Base-by-base conservation (phyloP, 2,329 filamentous ascomycete genomes). In the Pleomassaria siparia region DNA sequence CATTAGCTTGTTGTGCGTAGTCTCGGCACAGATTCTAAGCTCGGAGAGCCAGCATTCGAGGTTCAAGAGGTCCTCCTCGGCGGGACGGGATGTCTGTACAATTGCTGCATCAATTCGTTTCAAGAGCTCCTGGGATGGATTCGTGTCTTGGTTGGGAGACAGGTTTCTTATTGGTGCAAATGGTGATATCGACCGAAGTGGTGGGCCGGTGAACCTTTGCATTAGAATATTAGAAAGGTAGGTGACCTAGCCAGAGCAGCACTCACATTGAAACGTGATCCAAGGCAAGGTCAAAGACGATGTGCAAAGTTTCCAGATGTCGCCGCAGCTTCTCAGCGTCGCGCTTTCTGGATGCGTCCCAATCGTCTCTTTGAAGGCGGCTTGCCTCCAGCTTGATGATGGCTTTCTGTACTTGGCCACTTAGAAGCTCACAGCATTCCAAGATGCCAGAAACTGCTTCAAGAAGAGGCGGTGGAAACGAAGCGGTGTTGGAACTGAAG, bases 211-310 rank as follows among this genome's bases (percentile, higher is more conserved):
- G 11, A 37, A 37, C 13, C 35, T 37, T 21, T 18, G 13, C 29
- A 6, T 11, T n/a, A 32, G n/a, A 10, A 7, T 2, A 12, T 37
- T n/a, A 37, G 12, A 13, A 4, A 22, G 7, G 35, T 13, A 22
- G 35, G 13, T 7, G 13, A 20, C 4, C 8, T 5, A n/a, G 15
- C 39, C 3, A n/a, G 20, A 37, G 11, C n/a, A 40, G 3, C 9
- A 43, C 65, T 55, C 46, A 69, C 64, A 66, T 32, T 3, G 60
- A 56, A 11, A 65, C 50, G 25, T 64, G 59, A 44, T 69, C 64
- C 12, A 69, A 45, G 36, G 60, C 50, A 24, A 69, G 50, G 30
- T 69, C 64, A 10, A 69, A 46, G 7, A 63, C 55, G 5, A 59
- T 58, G 29, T 58, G 58, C 13, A 64, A 53, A 1, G 56, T 59